Evolutionary conservation across 345 rosid genomes (phyloP).

Genomic region (Eucalyptus albens): DNA sequence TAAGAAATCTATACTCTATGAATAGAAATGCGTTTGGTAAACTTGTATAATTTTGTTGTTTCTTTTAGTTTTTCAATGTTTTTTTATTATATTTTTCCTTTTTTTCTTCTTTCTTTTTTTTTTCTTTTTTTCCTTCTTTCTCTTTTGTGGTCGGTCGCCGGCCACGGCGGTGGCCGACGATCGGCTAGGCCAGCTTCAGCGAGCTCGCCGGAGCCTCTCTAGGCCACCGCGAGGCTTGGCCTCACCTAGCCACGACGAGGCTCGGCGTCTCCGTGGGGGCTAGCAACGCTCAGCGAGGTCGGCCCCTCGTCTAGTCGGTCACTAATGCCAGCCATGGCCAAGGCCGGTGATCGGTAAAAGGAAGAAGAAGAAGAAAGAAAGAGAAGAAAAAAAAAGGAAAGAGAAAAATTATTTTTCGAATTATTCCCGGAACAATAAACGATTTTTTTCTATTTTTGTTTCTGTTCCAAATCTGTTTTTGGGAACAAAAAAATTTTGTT

Average conservation of each 20-base stretch:
- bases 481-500: rapidly evolving
- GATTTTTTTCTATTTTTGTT: rapidly evolving
- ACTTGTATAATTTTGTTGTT: too few species aligned
- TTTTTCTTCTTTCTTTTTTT: rapidly evolving
- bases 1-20: rapidly evolving
- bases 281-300: rapidly evolving
- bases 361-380: too few species aligned
- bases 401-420: too few species aligned
- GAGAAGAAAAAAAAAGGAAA: rapidly evolving
- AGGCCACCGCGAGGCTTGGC: rapidly evolving
- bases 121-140: too few species aligned
- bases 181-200: rapidly evolving
- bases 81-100: too few species aligned
- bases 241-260: rapidly evolving
- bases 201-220: rapidly evolving
- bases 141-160: rapidly evolving
- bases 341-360: too few species aligned
- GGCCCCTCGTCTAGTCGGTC: too few species aligned
- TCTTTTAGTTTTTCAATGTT: too few species aligned
- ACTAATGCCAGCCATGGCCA: rapidly evolving
- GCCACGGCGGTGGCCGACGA: rapidly evolving
- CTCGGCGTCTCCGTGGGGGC: rapidly evolving
- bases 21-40: too few species aligned
- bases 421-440: rapidly evolving
- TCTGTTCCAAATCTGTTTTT: rapidly evolving